Conservation (phyloP, 1,284 basidiomycete species). For the Caloboletus inedulis region DNA sequence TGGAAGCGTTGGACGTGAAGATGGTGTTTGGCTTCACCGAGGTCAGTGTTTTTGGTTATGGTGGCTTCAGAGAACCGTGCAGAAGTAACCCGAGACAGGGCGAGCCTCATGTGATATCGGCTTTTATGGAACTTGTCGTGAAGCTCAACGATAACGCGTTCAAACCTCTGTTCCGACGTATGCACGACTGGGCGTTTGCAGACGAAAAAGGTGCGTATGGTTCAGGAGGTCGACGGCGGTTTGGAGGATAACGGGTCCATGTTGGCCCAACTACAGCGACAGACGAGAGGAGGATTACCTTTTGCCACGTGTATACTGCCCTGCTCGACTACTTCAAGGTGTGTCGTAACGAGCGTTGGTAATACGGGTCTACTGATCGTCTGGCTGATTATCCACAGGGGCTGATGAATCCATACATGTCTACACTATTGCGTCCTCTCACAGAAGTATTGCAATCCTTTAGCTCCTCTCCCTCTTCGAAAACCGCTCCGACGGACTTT, state of each 20-base stretch:
- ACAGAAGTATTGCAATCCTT: slow-evolving; percentile 62
- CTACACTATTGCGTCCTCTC: slow-evolving; percentile 69
- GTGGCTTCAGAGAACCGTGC: not conserved
- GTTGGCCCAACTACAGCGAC: slow-evolving; percentile 28
- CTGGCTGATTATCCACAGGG: slow-evolving; percentile 42
- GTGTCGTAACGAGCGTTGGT: slow-evolving; percentile 13
- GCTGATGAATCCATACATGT: slow-evolving; percentile 90
- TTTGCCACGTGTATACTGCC: slow-evolving; percentile 69
- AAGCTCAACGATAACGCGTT: slow-evolving; percentile 94
- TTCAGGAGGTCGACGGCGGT: not conserved
- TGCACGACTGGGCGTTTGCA: slow-evolving; percentile 94
- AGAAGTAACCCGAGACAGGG: slow-evolving; percentile 35
- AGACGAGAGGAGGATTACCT: slow-evolving; percentile 56
- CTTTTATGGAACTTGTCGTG: slow-evolving; percentile 87
- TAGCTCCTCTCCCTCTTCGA: slow-evolving; percentile 11
- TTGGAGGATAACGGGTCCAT: not conserved
- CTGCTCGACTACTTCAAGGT: slow-evolving; percentile 87
- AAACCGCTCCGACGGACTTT: slow-evolving; percentile 27
- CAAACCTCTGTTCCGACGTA: slow-evolving; percentile 86
- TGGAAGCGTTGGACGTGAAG: slow-evolving; percentile 72
- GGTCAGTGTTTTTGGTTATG: slow-evolving; percentile 25
- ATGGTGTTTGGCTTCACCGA: slow-evolving; percentile 33
- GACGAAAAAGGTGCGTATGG: slow-evolving; percentile 46
- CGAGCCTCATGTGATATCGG: slow-evolving; percentile 56
- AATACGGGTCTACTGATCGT: not conserved